Conservation (phyloP, 345 rosid genomes). For the Reutealis trisperma region DNA sequence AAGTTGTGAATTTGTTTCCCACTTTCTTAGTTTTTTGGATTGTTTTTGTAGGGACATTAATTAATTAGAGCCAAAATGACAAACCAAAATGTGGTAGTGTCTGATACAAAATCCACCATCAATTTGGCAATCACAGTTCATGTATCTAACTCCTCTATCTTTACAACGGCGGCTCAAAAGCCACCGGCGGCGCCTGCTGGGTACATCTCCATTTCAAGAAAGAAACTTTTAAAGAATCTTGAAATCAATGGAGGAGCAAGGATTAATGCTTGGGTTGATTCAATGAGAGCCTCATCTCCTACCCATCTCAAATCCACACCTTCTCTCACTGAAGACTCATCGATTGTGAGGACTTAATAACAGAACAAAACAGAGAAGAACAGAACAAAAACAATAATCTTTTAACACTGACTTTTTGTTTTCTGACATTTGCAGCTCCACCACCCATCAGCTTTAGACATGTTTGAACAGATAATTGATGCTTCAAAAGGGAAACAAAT, state of each 20-base stretch:
- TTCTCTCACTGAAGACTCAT: constrained; percentile 49
- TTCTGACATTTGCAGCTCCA: constrained; percentile 39
- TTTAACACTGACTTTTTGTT: not conserved
- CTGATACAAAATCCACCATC: constrained; percentile 47
- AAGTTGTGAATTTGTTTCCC: not conserved
- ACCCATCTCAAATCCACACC: constrained; percentile 62
- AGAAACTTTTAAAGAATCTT: constrained; percentile 48
- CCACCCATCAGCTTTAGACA: constrained; percentile 85
- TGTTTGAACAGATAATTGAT: constrained; percentile 63
- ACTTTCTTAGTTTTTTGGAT: not conserved
- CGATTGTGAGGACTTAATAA: constrained; percentile 52
- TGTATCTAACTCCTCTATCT: constrained; percentile 42
- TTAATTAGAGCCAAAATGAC: constrained; percentile 44
- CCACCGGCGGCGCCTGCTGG: constrained; percentile 55
- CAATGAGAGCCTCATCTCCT: constrained; percentile 93
- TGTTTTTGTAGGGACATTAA: not conserved
- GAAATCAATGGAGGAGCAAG: constrained; percentile 65
- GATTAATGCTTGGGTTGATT: constrained; percentile 75
- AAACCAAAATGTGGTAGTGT: constrained; percentile 55
- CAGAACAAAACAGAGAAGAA: not conserved
- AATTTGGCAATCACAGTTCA: constrained; percentile 41
- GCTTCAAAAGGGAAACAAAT: constrained; percentile 79
- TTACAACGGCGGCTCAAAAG: constrained; percentile 49
- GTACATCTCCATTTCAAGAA: constrained; percentile 43
- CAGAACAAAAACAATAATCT: not conserved